These are phyloP conservation scores for Rhodotorula taiwanensis DNA, from an alignment of 768 basidiomycete genomes.

Conservation along the genomic window DNA sequence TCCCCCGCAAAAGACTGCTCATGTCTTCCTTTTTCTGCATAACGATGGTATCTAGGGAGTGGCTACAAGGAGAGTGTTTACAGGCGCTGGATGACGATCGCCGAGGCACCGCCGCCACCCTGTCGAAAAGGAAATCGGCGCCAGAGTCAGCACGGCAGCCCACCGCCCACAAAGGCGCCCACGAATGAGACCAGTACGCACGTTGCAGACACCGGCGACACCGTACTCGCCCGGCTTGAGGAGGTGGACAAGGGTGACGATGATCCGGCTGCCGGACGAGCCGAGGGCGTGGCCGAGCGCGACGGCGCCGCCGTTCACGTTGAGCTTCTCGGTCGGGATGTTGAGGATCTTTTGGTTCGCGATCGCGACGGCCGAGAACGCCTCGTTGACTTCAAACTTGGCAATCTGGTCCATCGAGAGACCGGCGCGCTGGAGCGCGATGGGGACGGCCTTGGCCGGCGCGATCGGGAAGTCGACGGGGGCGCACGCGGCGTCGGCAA, in stretches of 20 bases:
- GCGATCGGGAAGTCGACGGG: conserved; percentile 96
- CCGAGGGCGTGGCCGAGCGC: conserved; percentile 48
- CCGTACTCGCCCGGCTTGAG: conserved; percentile 88
- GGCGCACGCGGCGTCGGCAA: conserved; percentile 91
- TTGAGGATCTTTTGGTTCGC: conserved; percentile 81
- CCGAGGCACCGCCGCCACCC: conserved; percentile 82
- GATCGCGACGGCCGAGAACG: conserved; percentile 88
- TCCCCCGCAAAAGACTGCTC: too few relatives aligned
- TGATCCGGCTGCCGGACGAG: conserved; percentile 87
- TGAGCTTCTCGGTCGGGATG: conserved; percentile 81
- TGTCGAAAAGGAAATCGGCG: conserved; percentile 43
- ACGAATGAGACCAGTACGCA: conserved; percentile 46
- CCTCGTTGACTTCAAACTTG: conserved; percentile 94
- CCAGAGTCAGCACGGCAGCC: not conserved
- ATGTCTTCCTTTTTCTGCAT: too few relatives aligned
- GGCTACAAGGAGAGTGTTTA: conserved; percentile 51
- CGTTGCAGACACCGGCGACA: conserved; percentile 94
- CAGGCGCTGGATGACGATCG: conserved; percentile 78
- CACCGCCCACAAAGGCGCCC: too few relatives aligned
- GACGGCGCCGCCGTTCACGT: conserved; percentile 78
- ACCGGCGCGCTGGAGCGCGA: conserved; percentile 79
- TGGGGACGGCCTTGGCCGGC: conserved; percentile 81
- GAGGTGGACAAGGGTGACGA: conserved; percentile 86
- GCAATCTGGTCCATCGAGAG: conserved; percentile 75
- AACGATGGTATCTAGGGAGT: too few relatives aligned